phyloP scores from a whole-genome alignment of 2,329 filamentous ascomycete species.

The Ploettnerulaceae sp. region DNA sequence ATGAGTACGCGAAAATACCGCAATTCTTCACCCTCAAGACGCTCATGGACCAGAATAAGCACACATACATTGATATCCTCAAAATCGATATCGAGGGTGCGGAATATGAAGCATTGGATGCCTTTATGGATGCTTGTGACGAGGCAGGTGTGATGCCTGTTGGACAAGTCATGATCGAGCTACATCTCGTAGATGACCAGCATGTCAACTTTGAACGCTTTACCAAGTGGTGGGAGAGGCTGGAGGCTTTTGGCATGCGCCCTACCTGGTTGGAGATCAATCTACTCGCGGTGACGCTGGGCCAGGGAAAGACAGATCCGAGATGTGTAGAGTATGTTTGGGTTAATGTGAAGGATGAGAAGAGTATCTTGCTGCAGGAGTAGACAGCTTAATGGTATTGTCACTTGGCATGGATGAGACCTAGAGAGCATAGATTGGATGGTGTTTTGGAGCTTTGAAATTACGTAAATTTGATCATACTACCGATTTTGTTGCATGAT shows the following conservation, averaged over 20 bases:
- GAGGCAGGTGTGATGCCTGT: constrained; percentile 18
- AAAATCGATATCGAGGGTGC: constrained; percentile 40
- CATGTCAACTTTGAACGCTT: constrained; percentile 25
- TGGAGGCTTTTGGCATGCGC: constrained; percentile 32
- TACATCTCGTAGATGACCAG: constrained; percentile 28
- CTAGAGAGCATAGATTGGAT: no score
- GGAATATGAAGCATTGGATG: constrained; percentile 34
- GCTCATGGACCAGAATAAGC: constrained; percentile 37
- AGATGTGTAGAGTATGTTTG: constrained; percentile 32
- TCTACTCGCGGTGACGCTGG: constrained; percentile 27
- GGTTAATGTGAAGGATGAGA: constrained; percentile 27
- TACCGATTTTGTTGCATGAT: no score
- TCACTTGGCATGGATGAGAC: no score
- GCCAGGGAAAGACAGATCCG: constrained; percentile 24
- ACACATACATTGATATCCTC: constrained; percentile 38
- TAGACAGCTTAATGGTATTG: constrained; percentile 1
- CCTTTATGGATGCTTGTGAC: constrained; percentile 27
- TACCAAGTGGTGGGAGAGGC: constrained; percentile 31
- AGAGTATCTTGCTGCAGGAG: constrained; percentile 24
- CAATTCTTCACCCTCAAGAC: constrained; percentile 37
- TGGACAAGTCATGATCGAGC: constrained; percentile 30
- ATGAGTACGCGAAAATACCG: constrained; percentile 28
- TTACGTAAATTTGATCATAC: no score
- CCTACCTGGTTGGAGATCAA: constrained; percentile 32
- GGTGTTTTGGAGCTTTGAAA: no score